A percentile compares a stretch with the other conserved stretches of the same genome.
These are phyloP conservation scores for Apiotrichum siamense DNA, from an alignment of 1,284 basidiomycete species.

Conservation along the genomic window DNA sequence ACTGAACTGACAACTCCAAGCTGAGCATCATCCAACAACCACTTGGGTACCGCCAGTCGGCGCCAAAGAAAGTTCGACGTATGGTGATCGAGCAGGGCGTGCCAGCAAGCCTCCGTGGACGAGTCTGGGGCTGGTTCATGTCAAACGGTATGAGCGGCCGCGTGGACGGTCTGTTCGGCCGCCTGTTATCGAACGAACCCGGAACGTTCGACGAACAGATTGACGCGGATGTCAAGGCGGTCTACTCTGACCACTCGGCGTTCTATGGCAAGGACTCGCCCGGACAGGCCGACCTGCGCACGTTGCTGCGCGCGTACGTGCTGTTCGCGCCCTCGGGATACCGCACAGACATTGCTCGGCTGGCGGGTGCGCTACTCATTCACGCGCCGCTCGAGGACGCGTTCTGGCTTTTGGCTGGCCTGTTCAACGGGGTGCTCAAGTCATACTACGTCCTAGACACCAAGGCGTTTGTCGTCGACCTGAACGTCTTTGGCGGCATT, in stretches of 20 bases:
- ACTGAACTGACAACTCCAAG: constrained; percentile 35
- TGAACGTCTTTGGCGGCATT: constrained; percentile 66
- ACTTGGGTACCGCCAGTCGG: constrained; percentile 60
- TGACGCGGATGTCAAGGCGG: constrained; percentile 55
- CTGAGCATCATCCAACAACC: constrained; percentile 60
- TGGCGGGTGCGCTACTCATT: constrained; percentile 71
- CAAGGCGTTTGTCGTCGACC: constrained; percentile 73
- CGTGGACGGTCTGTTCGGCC: constrained; percentile 63
- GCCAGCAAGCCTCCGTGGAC: constrained; percentile 73
- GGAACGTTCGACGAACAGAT: constrained; percentile 57
- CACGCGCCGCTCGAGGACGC: constrained; percentile 84
- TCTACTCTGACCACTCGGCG: constrained; percentile 40
- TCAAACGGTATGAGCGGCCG: constrained; percentile 65
- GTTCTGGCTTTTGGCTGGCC: constrained; percentile 70
- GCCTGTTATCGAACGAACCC: constrained; percentile 57
- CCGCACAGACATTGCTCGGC: constrained; percentile 57
- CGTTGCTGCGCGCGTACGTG: constrained; percentile 38
- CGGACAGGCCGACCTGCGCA: constrained; percentile 40
- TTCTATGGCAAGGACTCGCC: constrained; percentile 30
- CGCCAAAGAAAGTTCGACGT: constrained; percentile 77
- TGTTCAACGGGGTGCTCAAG: constrained; percentile 64
- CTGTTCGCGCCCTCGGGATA: constrained; percentile 61
- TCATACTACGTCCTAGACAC: constrained; percentile 68
- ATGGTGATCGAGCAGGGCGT: constrained; percentile 69
- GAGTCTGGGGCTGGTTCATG: constrained; percentile 71